phyloP scores from a whole-genome alignment of 495 filamentous ascomycete genomes.

The Daldinia loculata region DNA sequence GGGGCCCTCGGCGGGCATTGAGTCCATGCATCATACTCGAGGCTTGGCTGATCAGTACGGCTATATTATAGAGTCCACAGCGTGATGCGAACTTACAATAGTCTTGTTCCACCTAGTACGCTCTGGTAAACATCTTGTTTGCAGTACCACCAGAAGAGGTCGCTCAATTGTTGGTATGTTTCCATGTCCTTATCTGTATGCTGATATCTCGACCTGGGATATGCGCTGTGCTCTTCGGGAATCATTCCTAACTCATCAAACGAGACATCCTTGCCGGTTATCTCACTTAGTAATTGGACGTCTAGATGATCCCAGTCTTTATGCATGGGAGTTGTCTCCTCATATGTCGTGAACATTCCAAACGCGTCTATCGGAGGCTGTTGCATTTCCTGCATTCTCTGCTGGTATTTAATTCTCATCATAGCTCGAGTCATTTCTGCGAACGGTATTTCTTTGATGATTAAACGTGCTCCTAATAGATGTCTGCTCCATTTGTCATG shows the following conservation, averaged over 20 bases:
- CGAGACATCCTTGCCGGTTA: constrained; percentile 50
- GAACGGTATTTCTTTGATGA: constrained; percentile 85
- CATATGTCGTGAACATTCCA: constrained; percentile 37
- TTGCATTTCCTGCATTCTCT: constrained; percentile 46
- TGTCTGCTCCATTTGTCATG: constrained; percentile 96
- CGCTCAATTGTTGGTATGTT: constrained; percentile 78
- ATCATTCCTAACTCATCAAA: constrained; percentile 48
- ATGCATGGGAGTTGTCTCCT: constrained; percentile 40
- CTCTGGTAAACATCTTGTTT: constrained; percentile 95
- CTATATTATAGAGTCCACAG: constrained; percentile 6
- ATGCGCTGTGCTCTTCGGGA: constrained; percentile 40
- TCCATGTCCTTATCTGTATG: constrained; percentile 78
- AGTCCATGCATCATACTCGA: constrained; percentile 80
- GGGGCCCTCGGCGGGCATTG: constrained; percentile 86
- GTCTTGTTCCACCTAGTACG: constrained; percentile 81
- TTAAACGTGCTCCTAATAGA: constrained; percentile 80
- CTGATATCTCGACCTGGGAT: constrained; percentile 38
- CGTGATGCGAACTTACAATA: constrained; percentile 71
- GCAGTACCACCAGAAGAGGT: constrained; percentile 96
- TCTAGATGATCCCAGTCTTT: constrained; percentile 49
- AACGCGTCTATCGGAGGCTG: constrained; percentile 38
- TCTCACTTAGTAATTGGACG: constrained; percentile 47
- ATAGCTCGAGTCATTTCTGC: constrained; percentile 70
- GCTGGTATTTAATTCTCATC: constrained; percentile 65
- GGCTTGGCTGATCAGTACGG: constrained; percentile 58